Conservation (phyloP, 768 basidiomycete genomes). For the Trametes cubensis region DNA sequence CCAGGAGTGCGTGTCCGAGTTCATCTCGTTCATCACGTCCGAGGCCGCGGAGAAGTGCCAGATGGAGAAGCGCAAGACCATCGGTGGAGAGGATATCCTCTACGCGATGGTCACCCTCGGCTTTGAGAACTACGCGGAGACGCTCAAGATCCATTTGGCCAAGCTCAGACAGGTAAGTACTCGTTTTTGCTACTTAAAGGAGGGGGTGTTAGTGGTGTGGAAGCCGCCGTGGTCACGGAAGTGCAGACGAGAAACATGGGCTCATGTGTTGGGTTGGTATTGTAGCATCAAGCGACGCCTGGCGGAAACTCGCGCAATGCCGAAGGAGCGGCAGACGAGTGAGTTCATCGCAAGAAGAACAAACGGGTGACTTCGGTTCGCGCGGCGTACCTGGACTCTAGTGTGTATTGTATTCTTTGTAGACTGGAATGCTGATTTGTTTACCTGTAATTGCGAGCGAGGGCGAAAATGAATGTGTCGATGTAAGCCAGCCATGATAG, state of each 20-base stretch:
- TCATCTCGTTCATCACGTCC: conserved; percentile 96
- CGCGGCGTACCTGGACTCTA: not conserved
- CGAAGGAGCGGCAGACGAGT: conserved; percentile 15
- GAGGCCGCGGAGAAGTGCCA: conserved; percentile 96
- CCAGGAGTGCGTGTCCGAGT: conserved; percentile 97
- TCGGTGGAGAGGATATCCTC: conserved; percentile 95
- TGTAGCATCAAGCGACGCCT: conserved; percentile 22
- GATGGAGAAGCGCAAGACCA: conserved; percentile 95
- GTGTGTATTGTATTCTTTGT: conserved; percentile 20
- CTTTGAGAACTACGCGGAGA: conserved; percentile 93
- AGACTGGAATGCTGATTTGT: conserved; percentile 12
- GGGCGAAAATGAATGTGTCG: no score
- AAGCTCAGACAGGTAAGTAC: conserved; percentile 77
- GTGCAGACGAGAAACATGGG: not conserved
- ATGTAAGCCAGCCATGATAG: no score
- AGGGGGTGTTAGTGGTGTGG: not conserved
- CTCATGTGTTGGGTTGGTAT: not conserved
- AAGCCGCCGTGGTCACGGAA: not conserved
- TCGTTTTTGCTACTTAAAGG: not conserved
- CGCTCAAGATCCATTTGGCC: conserved; percentile 88
- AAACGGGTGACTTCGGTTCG: not conserved
- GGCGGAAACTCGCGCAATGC: conserved; percentile 13
- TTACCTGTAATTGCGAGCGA: not conserved
- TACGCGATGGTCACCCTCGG: conserved; percentile 93
- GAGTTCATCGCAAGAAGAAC: not conserved